Evolutionary conservation across 2,329 filamentous ascomycete genomes (phyloP), one percentile per base, ranked within the genome.

Genomic region (Coniella lustricola): DNA sequence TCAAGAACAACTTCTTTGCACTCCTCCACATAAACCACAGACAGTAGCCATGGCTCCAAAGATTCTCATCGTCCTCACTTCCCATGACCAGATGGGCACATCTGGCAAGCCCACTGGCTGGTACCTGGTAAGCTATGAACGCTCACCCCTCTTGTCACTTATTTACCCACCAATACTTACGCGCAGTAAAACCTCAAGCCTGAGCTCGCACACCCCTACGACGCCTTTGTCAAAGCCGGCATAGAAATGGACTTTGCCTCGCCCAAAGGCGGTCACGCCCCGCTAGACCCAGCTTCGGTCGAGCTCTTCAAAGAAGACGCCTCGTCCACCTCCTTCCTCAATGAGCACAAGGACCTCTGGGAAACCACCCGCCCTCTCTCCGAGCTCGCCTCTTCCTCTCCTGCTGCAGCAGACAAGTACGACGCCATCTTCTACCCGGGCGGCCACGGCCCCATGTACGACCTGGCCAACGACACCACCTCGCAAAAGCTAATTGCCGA

Each of bases 11-110:
- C 5, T 29, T 29, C 10, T 29, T 10, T 10, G 10, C 10, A 29
- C 25, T 5, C 25, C 5, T 10, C 25, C 25, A 29, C 5, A 29
- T 5, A 5, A 29, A 29, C 5, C 10, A 29, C 10, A 29, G 10
- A 29, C 25, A 29, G 4, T n/a, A 34, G 16, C 10, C 32, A 36
- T 36, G 34, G 34, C 34, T 16, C 34, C 34, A 57, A 85, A 84
- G 64, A 56, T 88, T 55, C 82, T 89, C 68, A 68, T 87, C 63
- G 79, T 89, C 50, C 77, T 88, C 53, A 85, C 81, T 55, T 87
- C 82, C 52, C 73, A 77, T 62, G 65, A 62, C 60, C 65, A 69
- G 63, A 71, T 79, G 41, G 68, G 68, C 57, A 61, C 67, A 56
- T 69, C 72, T 38, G 70, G 70, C 59, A 69, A 70, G 58, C 74